These are phyloP conservation scores for Pelargonium cotyledonis DNA, from an alignment of 441 rosid genomes.

Conservation along the genomic window DNA sequence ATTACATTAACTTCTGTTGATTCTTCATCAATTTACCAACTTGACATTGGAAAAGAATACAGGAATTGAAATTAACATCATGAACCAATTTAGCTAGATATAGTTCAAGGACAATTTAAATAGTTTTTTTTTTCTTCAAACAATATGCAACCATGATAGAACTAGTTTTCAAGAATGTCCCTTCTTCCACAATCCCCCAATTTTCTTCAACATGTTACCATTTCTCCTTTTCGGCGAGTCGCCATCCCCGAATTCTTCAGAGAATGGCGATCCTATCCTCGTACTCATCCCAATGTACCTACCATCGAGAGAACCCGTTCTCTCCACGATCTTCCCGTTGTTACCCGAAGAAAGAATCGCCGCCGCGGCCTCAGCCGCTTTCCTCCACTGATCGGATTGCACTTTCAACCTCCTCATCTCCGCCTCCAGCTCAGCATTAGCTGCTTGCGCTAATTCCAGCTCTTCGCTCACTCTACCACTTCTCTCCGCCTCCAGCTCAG, in stretches of 20 bases:
- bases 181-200: constrained; percentile 85
- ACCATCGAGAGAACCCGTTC: constrained; percentile 51
- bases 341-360: constrained; percentile 70
- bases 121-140: neutral
- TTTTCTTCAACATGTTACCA: constrained; percentile 79
- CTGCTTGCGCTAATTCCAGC: constrained; percentile 68
- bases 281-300: constrained; percentile 34
- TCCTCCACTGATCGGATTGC: constrained; percentile 97
- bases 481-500: constrained; percentile 61
- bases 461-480: constrained; percentile 59
- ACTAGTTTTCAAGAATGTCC: constrained; percentile 35
- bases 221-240: constrained; percentile 90
- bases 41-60: too few relatives aligned
- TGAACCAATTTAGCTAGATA: too few relatives aligned
- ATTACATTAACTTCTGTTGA: too few relatives aligned
- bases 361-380: constrained; percentile 96
- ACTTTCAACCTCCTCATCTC: constrained; percentile 86
- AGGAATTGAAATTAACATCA: too few relatives aligned
- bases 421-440: constrained; percentile 58
- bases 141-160: neutral
- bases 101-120: too few relatives aligned
- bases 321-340: constrained; percentile 60
- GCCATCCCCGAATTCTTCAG: constrained; percentile 58
- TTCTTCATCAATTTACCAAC: too few relatives aligned
- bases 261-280: constrained; percentile 47